Evolutionary conservation across 208 protist genomes (phyloP).

Genomic region (Crithidia fasciculata): DNA sequence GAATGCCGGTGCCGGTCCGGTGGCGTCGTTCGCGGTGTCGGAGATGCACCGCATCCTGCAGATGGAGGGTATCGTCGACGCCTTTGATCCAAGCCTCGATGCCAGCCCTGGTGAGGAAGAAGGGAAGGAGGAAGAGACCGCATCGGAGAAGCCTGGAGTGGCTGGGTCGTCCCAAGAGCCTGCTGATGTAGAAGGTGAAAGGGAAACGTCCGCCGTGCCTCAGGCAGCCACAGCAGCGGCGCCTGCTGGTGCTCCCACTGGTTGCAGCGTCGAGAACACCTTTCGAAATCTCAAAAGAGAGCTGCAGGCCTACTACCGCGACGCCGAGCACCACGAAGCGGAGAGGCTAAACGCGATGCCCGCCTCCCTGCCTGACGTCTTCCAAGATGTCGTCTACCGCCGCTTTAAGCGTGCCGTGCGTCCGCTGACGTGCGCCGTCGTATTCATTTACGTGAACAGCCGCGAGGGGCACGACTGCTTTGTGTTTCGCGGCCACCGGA

Average conservation of each 20-base stretch:
- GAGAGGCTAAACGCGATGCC: background rate
- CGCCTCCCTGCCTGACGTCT: background rate
- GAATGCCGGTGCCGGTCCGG: constrained; percentile 30
- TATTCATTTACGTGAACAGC: constrained; percentile 70
- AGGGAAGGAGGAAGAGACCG: too few relatives aligned
- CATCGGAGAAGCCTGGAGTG: too few relatives aligned
- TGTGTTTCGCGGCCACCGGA: constrained; percentile 52
- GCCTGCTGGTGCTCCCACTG: too few relatives aligned
- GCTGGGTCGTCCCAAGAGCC: too few relatives aligned
- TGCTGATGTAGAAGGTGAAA: too few relatives aligned
- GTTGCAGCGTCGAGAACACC: background rate
- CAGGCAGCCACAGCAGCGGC: background rate
- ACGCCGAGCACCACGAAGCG: constrained; percentile 1
- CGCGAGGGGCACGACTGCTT: constrained; percentile 71
- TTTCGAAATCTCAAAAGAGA: constrained; percentile 5
- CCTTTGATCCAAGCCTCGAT: constrained; percentile 7
- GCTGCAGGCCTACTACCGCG: constrained; percentile 15
- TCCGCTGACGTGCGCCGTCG: constrained; percentile 63
- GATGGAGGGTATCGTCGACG: constrained; percentile 15
- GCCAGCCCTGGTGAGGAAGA: too few relatives aligned
- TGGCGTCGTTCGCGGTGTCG: constrained; percentile 15
- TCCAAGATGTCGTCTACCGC: constrained; percentile 12
- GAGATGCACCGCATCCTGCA: constrained; percentile 27
- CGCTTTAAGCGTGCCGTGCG: constrained; percentile 57
- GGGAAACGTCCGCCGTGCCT: too few relatives aligned